Conservation (phyloP, 495 filamentous ascomycete genomes). For the Monascus purpureus region DNA sequence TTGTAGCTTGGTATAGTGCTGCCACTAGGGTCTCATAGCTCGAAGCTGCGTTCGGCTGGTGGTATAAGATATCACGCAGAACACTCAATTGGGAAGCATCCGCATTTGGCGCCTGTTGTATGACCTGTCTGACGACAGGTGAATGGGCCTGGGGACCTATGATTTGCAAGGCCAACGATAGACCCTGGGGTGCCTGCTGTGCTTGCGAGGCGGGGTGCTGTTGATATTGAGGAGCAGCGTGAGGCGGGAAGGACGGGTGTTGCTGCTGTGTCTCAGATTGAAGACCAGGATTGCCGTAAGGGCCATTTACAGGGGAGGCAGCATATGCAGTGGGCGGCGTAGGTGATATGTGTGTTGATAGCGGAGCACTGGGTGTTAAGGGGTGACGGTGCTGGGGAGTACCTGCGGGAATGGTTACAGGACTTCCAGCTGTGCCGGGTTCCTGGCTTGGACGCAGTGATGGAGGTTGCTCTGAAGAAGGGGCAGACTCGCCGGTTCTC, state of each 20-base stretch:
- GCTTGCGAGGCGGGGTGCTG: slow-evolving; percentile 13
- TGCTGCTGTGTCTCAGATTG: slow-evolving; percentile 10
- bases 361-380: slow-evolving; percentile 12
- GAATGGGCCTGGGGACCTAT: slow-evolving; percentile 44
- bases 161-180: slow-evolving; percentile 38
- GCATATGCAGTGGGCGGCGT: slow-evolving; percentile 12
- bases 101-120: slow-evolving; percentile 51
- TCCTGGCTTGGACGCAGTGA: slow-evolving; percentile 28
- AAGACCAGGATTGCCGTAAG: slow-evolving; percentile 7
- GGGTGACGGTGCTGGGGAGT: slow-evolving; percentile 25
- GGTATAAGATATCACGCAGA: slow-evolving; percentile 42
- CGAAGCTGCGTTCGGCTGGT: slow-evolving; percentile 31
- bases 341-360: slow-evolving; percentile 11
- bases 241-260: slow-evolving; percentile 13
- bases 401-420: slow-evolving; percentile 25
- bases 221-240: slow-evolving; percentile 7
- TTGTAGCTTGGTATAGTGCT: slow-evolving; percentile 21
- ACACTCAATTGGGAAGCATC: slow-evolving; percentile 48
- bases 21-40: slow-evolving; percentile 25
- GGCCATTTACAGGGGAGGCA: slow-evolving; percentile 10
- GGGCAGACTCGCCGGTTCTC: slow-evolving; percentile 33
- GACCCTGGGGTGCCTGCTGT: slow-evolving; percentile 23
- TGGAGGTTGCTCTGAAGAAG: slow-evolving; percentile 31
- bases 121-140: slow-evolving; percentile 50
- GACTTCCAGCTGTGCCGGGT: slow-evolving; percentile 25